phyloP scores from a whole-genome alignment of 2,329 filamentous ascomycete genomes.

The Phaeosphaeriaceae sp. region DNA sequence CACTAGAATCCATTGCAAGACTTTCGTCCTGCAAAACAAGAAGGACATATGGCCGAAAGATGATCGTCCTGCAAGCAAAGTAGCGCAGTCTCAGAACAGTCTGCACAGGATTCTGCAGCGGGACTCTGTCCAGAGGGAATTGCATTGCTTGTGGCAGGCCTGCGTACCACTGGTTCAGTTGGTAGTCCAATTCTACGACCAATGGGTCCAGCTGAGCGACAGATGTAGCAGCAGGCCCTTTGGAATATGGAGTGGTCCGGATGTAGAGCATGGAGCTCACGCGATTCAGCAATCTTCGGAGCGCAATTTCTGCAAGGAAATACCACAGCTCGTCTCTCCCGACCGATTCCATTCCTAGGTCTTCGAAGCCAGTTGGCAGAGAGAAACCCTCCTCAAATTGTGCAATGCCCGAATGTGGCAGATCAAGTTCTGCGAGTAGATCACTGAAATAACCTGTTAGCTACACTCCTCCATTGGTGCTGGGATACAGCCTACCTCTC shows the following conservation, averaged over 20 bases:
- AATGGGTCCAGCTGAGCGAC: conserved; percentile 78
- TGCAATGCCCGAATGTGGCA: conserved; percentile 83
- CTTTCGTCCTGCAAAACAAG: conserved; percentile 81
- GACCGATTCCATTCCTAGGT: conserved; percentile 68
- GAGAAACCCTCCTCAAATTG: conserved; percentile 83
- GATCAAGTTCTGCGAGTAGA: conserved; percentile 77
- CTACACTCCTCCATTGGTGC: background rate
- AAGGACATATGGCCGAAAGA: conserved; percentile 83
- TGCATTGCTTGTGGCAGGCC: conserved; percentile 76
- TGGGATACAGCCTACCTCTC: conserved; percentile 59
- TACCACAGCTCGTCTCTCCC: conserved; percentile 85
- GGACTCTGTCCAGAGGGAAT: conserved; percentile 74
- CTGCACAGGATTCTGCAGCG: conserved; percentile 76
- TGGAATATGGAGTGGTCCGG: conserved; percentile 59
- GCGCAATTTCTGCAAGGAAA: conserved; percentile 81
- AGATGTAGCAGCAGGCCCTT: conserved; percentile 61
- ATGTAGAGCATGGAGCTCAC: conserved; percentile 83
- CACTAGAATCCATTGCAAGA: conserved; percentile 72
- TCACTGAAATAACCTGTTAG: conserved; percentile 54
- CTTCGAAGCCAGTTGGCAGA: conserved; percentile 77
- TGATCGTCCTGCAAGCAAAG: conserved; percentile 85
- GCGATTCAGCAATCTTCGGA: conserved; percentile 77
- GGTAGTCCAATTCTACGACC: conserved; percentile 80
- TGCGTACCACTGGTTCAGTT: conserved; percentile 85
- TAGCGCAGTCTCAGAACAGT: conserved; percentile 81